These are phyloP conservation scores for Byssoonygena ceratinophila DNA, from an alignment of 2,329 filamentous ascomycete species.

Conservation along the genomic window DNA sequence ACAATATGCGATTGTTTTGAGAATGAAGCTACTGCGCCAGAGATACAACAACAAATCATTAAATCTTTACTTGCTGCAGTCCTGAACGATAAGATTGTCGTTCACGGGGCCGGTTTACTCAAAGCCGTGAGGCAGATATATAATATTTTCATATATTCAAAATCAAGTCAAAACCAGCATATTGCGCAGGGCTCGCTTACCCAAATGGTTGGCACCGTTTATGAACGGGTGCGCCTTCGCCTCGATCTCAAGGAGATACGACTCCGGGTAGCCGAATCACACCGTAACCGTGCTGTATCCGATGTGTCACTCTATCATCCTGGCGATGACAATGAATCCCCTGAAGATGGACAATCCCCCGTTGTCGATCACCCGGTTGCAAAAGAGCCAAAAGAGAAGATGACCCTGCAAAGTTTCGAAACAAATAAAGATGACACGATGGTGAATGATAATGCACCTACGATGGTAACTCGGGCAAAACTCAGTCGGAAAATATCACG, in stretches of 20 bases:
- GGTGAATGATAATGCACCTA: conserved; percentile 57
- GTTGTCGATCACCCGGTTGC: conserved; percentile 36
- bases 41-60: conserved; percentile 95
- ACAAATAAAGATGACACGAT: conserved; percentile 56
- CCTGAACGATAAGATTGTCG: conserved; percentile 96
- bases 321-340: conserved; percentile 37
- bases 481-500: conserved; percentile 37
- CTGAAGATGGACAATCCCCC: conserved; percentile 29
- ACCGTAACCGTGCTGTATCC: conserved; percentile 25
- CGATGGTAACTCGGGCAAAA: conserved; percentile 53
- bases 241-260: conserved; percentile 79
- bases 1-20: conserved; percentile 99
- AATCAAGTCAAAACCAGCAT: conserved; percentile 88
- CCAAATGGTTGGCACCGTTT: conserved; percentile 97
- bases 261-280: conserved; percentile 35
- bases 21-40: conserved; percentile 80
- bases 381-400: conserved; percentile 48
- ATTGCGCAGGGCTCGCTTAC: conserved; percentile 93
- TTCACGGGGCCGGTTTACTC: conserved; percentile 87
- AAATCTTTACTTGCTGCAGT: conserved; percentile 93
- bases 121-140: conserved; percentile 97
- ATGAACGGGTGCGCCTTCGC: conserved; percentile 81
- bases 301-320: conserved; percentile 29
- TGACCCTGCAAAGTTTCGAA: conserved; percentile 60
- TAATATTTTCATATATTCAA: conserved; percentile 94